Evolutionary conservation across 2,329 filamentous ascomycete genomes (phyloP).

Genomic region (Epichloe bromicola): DNA sequence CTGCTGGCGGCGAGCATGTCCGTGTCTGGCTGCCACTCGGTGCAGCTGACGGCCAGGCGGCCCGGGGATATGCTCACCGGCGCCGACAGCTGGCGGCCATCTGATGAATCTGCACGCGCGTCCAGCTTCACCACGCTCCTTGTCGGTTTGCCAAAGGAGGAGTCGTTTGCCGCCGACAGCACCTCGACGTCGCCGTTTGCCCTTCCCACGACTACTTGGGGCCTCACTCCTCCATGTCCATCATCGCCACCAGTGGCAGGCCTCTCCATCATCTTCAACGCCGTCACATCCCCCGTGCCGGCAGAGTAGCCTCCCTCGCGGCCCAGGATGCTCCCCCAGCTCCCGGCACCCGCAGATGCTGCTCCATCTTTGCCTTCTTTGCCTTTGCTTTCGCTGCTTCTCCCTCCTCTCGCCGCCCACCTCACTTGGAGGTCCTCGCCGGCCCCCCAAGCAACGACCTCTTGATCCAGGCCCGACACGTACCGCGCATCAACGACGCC

Average conservation of each 20-base stretch:
- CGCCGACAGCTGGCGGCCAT: not conserved
- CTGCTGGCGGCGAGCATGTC: constrained; percentile 19
- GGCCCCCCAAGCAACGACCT: constrained; percentile 35
- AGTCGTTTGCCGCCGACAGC: constrained; percentile 24
- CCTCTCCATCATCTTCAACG: constrained; percentile 30
- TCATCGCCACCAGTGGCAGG: constrained; percentile 9
- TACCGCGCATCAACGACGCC: constrained; percentile 34
- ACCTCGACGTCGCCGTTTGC: constrained; percentile 37
- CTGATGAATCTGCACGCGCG: not conserved
- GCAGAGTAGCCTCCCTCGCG: constrained; percentile 24
- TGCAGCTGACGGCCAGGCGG: constrained; percentile 19
- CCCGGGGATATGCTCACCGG: constrained; percentile 7
- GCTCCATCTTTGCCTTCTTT: not conserved
- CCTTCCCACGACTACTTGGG: constrained; percentile 32
- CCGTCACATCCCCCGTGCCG: constrained; percentile 37
- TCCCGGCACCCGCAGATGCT: constrained; percentile 9
- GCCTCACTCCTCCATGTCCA: not conserved
- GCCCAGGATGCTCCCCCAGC: constrained; percentile 26
- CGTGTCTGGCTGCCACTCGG: constrained; percentile 19
- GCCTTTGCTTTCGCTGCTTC: constrained; percentile 6
- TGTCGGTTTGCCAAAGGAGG: constrained; percentile 14
- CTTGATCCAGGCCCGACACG: constrained; percentile 23
- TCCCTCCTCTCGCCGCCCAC: constrained; percentile 18
- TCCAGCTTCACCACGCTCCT: constrained; percentile 11
- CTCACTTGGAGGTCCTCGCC: constrained; percentile 38